Percentiles rank a stretch among this genome's conserved stretches.
Evolutionary conservation across 2,329 filamentous ascomycete genomes (phyloP).

Genomic region (Septoria linicola): DNA sequence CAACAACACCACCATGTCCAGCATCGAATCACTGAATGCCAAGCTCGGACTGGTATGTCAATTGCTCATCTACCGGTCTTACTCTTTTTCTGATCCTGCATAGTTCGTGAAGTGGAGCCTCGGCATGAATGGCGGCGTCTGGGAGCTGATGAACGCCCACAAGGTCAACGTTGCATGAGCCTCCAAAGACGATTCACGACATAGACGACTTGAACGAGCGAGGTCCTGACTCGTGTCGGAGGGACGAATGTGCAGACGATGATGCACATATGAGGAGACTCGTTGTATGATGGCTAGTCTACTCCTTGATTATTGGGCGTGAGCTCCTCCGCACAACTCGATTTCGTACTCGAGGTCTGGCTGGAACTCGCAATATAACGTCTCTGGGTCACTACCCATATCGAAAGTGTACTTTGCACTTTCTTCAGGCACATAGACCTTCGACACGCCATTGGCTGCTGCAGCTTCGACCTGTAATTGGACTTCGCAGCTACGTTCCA

Average conservation of each 20-base stretch:
- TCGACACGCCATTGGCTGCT: conserved; percentile 52
- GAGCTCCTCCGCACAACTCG: conserved; percentile 30
- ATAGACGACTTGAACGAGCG: no score
- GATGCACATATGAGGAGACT: no score
- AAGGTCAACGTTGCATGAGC: background rate
- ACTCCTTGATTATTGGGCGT: conserved; percentile 21
- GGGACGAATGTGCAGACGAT: no score
- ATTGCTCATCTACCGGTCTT: background rate
- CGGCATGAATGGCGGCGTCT: conserved; percentile 25
- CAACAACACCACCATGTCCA: conserved; percentile 21
- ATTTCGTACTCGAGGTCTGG: conserved; percentile 49
- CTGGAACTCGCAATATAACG: conserved; percentile 54
- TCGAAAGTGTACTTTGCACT: conserved; percentile 56
- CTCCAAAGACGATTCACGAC: background rate
- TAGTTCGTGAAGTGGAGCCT: conserved; percentile 26
- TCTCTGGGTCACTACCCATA: conserved; percentile 49
- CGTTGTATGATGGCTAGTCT: background rate
- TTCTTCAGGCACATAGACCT: conserved; percentile 57
- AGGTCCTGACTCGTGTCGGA: no score
- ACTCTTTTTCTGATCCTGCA: background rate
- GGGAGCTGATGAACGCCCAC: conserved; percentile 16
- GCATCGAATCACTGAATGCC: conserved; percentile 22
- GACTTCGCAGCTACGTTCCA: conserved; percentile 68
- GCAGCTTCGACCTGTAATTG: conserved; percentile 70
- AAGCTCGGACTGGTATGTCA: conserved; percentile 15